Percentiles rank a stretch among this genome's conserved stretches.
These are phyloP conservation scores for Noccaea caerulescens DNA, from an alignment of 345 rosid species.

Conservation along the genomic window DNA sequence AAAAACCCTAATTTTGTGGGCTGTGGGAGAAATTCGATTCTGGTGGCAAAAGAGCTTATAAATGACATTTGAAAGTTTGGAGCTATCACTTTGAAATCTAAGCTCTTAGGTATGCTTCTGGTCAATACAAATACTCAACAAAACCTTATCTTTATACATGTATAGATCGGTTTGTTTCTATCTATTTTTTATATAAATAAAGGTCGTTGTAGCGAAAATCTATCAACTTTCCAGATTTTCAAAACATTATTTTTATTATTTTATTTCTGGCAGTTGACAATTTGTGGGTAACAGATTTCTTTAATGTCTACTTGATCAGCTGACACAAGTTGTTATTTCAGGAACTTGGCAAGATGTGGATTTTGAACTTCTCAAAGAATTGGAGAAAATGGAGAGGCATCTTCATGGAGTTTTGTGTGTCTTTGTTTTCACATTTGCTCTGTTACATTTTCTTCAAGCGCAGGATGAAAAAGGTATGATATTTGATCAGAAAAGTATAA, in stretches of 20 bases:
- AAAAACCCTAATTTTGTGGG: neutral
- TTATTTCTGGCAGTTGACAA: constrained; percentile 18
- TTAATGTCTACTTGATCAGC: constrained; percentile 14
- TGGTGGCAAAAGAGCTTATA: neutral
- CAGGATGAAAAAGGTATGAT: constrained; percentile 47
- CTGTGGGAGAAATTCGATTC: neutral
- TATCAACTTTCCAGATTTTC: neutral
- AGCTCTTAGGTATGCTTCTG: neutral
- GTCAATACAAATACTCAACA: neutral
- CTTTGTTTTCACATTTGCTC: constrained; percentile 3
- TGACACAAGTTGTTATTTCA: constrained; percentile 16
- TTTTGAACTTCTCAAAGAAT: neutral
- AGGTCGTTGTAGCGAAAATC: neutral
- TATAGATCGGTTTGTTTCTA: neutral
- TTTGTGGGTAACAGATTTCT: neutral
- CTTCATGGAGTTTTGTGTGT: constrained; percentile 12
- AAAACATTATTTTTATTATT: neutral
- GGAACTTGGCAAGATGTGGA: constrained; percentile 22
- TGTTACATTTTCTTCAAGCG: constrained; percentile 30
- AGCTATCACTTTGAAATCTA: neutral
- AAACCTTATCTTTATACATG: no score
- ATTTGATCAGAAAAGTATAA: neutral
- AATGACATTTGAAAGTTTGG: neutral
- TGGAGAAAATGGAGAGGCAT: constrained; percentile 8
- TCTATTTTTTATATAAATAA: neutral